A percentile compares a stretch with the other conserved stretches of the same genome.
Conservation (phyloP, 768 basidiomycete genomes). For the Tephrocybe rancida region DNA sequence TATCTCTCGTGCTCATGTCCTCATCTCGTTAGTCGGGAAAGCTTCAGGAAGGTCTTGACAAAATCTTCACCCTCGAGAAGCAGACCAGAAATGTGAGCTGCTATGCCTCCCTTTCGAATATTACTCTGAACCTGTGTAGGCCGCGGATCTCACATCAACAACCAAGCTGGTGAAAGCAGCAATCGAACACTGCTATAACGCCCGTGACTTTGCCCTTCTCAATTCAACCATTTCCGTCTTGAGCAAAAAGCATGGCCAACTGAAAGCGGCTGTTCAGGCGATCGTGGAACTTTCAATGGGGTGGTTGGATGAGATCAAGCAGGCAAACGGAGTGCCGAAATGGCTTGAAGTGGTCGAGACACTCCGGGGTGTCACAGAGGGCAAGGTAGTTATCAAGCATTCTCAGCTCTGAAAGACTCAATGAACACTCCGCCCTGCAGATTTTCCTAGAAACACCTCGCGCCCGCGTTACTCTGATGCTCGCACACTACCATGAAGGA, state of each 20-base stretch:
- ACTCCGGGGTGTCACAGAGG: conserved; percentile 89
- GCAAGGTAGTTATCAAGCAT: conserved; percentile 63
- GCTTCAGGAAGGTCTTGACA: conserved; percentile 87
- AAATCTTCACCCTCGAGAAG: conserved; percentile 88
- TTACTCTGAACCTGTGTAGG: conserved; percentile 48
- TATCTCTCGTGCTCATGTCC: conserved; percentile 4
- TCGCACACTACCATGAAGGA: conserved; percentile 84
- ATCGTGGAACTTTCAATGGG: conserved; percentile 86
- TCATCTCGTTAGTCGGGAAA: conserved; percentile 62
- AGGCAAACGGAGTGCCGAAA: conserved; percentile 64
- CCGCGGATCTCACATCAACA: conserved; percentile 92
- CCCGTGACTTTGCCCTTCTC: conserved; percentile 67
- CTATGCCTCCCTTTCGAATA: conserved; percentile 1
- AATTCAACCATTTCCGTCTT: conserved; percentile 70
- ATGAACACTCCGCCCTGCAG: conserved; percentile 39
- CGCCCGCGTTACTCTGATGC: conserved; percentile 88
- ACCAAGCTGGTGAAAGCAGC: conserved; percentile 80
- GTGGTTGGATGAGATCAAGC: conserved; percentile 80
- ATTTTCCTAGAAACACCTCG: conserved; percentile 97
- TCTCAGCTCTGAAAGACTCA: background rate
- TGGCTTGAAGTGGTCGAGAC: conserved; percentile 93
- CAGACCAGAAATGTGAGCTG: conserved; percentile 88
- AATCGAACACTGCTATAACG: conserved; percentile 70
- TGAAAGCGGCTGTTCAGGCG: conserved; percentile 87
- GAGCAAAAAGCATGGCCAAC: conserved; percentile 96